These are phyloP conservation scores for Cercospora sp. DNA, from an alignment of 2,329 filamentous ascomycete genomes.

Conservation along the genomic window DNA sequence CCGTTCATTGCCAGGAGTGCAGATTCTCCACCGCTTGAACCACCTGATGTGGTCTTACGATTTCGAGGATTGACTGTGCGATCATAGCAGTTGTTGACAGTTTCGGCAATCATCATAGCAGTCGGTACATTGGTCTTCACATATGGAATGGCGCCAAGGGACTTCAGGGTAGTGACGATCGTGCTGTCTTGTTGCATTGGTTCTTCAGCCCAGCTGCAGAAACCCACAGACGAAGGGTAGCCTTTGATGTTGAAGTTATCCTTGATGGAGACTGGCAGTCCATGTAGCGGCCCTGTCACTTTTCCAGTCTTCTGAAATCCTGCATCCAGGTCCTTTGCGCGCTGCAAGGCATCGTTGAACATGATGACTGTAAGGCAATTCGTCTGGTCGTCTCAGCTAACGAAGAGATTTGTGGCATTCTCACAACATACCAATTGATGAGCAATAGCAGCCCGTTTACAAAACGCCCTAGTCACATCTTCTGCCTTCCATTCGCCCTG, in stretches of 20 bases:
- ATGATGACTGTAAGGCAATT: slow-evolving; percentile 63
- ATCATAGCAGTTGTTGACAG: slow-evolving; percentile 65
- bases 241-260: slow-evolving; percentile 68
- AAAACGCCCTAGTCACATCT: slow-evolving; percentile 56
- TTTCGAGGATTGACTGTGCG: slow-evolving; percentile 59
- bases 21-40: slow-evolving; percentile 67
- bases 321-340: slow-evolving; percentile 56
- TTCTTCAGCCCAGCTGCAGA: slow-evolving; percentile 61
- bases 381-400: slow-evolving; percentile 44
- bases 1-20: slow-evolving; percentile 63
- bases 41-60: slow-evolving; percentile 61
- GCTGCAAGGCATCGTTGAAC: slow-evolving; percentile 55
- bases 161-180: slow-evolving; percentile 59
- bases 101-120: slow-evolving; percentile 69
- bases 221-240: slow-evolving; percentile 63
- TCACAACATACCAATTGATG: slow-evolving; percentile 52
- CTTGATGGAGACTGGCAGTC: slow-evolving; percentile 66
- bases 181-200: slow-evolving; percentile 59
- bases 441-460: slow-evolving; percentile 56
- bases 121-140: slow-evolving; percentile 71
- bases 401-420: background rate
- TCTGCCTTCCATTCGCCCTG: slow-evolving; percentile 52
- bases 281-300: slow-evolving; percentile 65
- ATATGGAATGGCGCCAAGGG: slow-evolving; percentile 66
- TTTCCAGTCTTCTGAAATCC: slow-evolving; percentile 50